phyloP scores from a whole-genome alignment of 768 basidiomycete species.

The Sporobolomyces roseus region DNA sequence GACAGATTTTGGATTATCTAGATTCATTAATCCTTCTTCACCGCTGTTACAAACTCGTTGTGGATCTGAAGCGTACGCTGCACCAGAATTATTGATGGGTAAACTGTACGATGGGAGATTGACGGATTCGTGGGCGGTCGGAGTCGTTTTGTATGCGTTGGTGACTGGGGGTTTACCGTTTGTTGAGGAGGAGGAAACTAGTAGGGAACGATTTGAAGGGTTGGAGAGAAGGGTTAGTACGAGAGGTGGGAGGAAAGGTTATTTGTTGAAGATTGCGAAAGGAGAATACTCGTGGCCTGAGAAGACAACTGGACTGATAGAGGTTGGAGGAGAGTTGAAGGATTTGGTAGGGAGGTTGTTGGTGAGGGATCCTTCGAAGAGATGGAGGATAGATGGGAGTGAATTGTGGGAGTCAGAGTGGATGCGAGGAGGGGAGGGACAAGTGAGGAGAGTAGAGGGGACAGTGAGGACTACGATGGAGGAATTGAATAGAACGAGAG shows the following conservation, averaged over 20 bases:
- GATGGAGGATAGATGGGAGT: slow-evolving; percentile 56
- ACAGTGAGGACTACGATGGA: too few species aligned
- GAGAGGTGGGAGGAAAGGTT: slow-evolving; percentile 49
- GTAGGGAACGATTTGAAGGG: slow-evolving; percentile 2
- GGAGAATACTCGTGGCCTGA: slow-evolving; percentile 68
- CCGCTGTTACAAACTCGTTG: slow-evolving; percentile 73
- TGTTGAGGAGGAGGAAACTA: slow-evolving; percentile 47
- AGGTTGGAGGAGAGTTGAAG: slow-evolving; percentile 51
- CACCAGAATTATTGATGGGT: slow-evolving; percentile 67
- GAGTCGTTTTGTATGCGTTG: slow-evolving; percentile 78
- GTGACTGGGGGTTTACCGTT: slow-evolving; percentile 70
- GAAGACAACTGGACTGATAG: not conserved
- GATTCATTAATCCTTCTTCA: slow-evolving; percentile 66
- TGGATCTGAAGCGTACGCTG: slow-evolving; percentile 83
- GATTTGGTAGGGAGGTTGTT: slow-evolving; percentile 62
- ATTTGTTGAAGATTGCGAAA: slow-evolving; percentile 74
- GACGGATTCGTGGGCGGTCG: slow-evolving; percentile 85
- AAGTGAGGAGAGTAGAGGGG: slow-evolving; percentile 40
- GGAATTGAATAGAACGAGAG: too few species aligned
- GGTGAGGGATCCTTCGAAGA: slow-evolving; percentile 64
- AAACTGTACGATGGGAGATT: slow-evolving; percentile 72
- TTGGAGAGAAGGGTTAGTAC: slow-evolving; percentile 28
- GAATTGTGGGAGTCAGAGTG: slow-evolving; percentile 62
- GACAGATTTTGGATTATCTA: slow-evolving; percentile 83
- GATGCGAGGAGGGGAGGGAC: slow-evolving; percentile 52